Evolutionary conservation across 495 filamentous ascomycete species (phyloP).

Genomic region (Talaromyces thailandensis): DNA sequence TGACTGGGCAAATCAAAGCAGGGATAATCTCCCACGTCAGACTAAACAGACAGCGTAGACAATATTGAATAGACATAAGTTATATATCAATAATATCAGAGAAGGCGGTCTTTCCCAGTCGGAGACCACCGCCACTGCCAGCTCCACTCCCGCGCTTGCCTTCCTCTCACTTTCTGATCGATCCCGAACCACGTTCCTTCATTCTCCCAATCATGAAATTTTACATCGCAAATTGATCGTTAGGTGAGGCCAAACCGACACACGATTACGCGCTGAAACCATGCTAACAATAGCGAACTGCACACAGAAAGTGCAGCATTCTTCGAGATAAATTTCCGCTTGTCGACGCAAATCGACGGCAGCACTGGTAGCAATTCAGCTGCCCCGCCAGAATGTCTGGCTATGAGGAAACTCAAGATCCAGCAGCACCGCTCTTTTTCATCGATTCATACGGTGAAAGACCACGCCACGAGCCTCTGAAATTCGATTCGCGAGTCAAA

Average conservation of each 20-base stretch:
- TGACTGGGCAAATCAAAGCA: not conserved
- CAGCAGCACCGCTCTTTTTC: slow-evolving; percentile 14
- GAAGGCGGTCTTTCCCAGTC: not conserved
- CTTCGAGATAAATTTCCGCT: not conserved
- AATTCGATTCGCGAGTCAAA: slow-evolving; percentile 12
- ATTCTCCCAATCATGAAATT: not conserved
- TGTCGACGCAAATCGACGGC: not conserved
- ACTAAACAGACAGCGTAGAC: not conserved
- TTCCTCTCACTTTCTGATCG: not conserved
- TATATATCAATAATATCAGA: not conserved
- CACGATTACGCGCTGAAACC: not conserved
- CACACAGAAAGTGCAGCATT: not conserved
- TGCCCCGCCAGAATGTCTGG: not conserved
- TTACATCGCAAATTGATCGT: not conserved
- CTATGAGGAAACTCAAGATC: not conserved
- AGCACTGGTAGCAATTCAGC: not conserved
- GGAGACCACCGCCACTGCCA: not conserved
- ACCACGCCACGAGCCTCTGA: slow-evolving; percentile 9
- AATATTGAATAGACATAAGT: no score
- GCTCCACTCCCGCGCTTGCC: not conserved
- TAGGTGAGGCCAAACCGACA: not conserved
- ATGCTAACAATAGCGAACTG: not conserved
- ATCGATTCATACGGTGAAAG: slow-evolving; percentile 14
- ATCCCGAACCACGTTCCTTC: not conserved
- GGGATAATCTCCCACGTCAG: not conserved